Base-by-base conservation (phyloP, 2,329 filamentous ascomycete genomes). In the Beauveria bassiana region DNA sequence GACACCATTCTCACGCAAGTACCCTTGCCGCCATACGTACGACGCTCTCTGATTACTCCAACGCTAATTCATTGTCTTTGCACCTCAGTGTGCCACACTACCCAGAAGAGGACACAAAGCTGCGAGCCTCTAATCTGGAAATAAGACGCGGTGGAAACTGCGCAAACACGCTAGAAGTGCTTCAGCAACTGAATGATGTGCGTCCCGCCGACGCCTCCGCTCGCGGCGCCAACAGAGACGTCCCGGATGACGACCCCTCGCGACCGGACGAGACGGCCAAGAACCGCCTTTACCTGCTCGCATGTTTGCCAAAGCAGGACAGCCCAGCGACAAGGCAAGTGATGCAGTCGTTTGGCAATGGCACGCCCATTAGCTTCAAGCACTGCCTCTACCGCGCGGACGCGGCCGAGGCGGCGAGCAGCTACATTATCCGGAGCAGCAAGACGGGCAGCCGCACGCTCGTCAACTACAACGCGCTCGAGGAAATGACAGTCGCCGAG, bases 91-190 rank as follows among this genome's bases (percentile, higher is more conserved):
- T 90, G 40, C 83, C 86, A 3, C 75, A 84, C 68, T 91, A 85
- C 69, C 88, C 88, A 1, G 72, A 73, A 7, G 88, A 92, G 74
- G 89, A 93, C 75, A 81, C 84, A 53, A 92, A 92, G 72, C 77
- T 90, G 46, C 86, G 88, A 38, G 88, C 89, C 20, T 81, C 82
- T 2, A 77, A 70, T 26, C 70, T 88, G 60, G 74, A 77, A 42
- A 79, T 80, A 49, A 83, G 88, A 34, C 82, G 88, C 28, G 89
- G 89, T 58, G 89, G 89, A 38, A 93, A 92, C 71, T 86, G 86
- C 64, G 82, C 86, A 26, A 92, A 92, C 70, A 83, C 84, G 3
- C 80, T 91, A 40, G 81, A 91, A 69, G 88, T 92, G 9, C 75
- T 92, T 28, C 79, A 84, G 64, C 86, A 91, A 70, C 78, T 90